Base-by-base conservation (phyloP, 202 grass and related monocot species). In the Bolboschoenoplectus hybrid region DNA sequence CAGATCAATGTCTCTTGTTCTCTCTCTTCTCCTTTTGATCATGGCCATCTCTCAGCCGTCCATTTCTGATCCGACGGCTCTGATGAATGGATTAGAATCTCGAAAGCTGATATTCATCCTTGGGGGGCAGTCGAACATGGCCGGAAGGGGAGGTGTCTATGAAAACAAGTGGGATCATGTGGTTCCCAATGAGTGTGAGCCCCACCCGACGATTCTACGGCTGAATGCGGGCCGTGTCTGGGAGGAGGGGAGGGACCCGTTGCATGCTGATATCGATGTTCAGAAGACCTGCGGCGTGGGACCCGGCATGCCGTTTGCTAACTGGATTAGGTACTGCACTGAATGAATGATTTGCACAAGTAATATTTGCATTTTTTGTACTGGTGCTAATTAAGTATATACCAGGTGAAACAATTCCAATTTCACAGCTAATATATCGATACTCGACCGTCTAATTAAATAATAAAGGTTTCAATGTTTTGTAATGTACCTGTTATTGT, bases 101-200 rank as follows among this genome's bases (percentile, higher is more conserved):
- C 63, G 89, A 83, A 92, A 90, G 88, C 4, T 94, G 4, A 20
- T 97, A 52, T 97, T 97, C 92, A 85, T 97, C 82, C 92, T 97
- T 0, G 95, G 91, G 0, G 95, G 92, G 0, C 92, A 97, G 69
- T 94, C 92, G 75, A 97, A 97, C 95, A 97, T 97, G 95, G 92
- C 95, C 2, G 91, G 91, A 16, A 85, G 93, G 20, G 93, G 95
- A 80, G 95, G 93, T 81, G 93, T 95, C 2, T 9, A 19, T 1
- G 85, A 46, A 50, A 79, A 86, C 64, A 91, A 34, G 49, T 97
- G 95, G 95, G 93, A 97, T 84, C 87, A 91, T 38, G 2, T 85
- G 5, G 88, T 97, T 0, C 95, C 93, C 0, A 20, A 6, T 10
- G 82, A 95, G 70, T 92, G 85, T 85, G 67, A 77, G 2, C 88